Conservation (phyloP, 2,329 filamentous ascomycete genomes). For the Exophiala sp. region DNA sequence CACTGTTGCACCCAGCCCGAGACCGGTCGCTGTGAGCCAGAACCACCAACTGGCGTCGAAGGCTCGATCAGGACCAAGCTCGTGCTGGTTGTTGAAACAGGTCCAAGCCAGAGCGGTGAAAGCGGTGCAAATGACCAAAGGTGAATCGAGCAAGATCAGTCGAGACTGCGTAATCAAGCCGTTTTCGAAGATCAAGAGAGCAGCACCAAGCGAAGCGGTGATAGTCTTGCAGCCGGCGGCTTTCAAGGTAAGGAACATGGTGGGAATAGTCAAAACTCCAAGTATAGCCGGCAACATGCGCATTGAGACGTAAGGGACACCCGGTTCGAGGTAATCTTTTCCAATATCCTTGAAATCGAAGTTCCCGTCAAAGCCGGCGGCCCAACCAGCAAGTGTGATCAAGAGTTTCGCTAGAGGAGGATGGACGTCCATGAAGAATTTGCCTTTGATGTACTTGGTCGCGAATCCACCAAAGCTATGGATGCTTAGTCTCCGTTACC, state of each 20-base stretch:
- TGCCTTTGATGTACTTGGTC: conserved; percentile 98
- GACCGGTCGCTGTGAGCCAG: conserved; percentile 82
- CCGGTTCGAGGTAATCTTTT: conserved; percentile 94
- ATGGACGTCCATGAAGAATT: conserved; percentile 99
- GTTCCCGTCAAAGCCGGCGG: conserved; percentile 89
- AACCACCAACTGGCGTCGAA: conserved; percentile 96
- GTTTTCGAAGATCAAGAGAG: conserved; percentile 92
- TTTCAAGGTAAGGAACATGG: conserved; percentile 93
- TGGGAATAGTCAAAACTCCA: conserved; percentile 82
- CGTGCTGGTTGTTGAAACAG: conserved; percentile 95
- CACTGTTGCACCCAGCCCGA: conserved; percentile 82
- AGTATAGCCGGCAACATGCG: conserved; percentile 85
- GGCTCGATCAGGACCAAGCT: conserved; percentile 81
- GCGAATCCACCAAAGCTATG: conserved; percentile 93
- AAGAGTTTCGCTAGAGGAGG: conserved; percentile 94
- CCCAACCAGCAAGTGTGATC: conserved; percentile 89
- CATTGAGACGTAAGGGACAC: conserved; percentile 97
- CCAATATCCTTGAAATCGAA: conserved; percentile 99
- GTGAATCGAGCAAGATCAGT: conserved; percentile 92
- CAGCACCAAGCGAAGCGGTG: conserved; percentile 77
- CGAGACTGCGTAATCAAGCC: conserved; percentile 92
- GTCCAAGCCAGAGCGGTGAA: conserved; percentile 86
- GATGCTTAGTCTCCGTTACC: conserved; percentile 5
- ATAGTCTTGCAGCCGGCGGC: conserved; percentile 82
- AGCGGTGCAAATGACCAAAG: conserved; percentile 87